Evolutionary conservation across 148 eudicot species (phyloP).

Genomic region (Talinum fruticosum): DNA sequence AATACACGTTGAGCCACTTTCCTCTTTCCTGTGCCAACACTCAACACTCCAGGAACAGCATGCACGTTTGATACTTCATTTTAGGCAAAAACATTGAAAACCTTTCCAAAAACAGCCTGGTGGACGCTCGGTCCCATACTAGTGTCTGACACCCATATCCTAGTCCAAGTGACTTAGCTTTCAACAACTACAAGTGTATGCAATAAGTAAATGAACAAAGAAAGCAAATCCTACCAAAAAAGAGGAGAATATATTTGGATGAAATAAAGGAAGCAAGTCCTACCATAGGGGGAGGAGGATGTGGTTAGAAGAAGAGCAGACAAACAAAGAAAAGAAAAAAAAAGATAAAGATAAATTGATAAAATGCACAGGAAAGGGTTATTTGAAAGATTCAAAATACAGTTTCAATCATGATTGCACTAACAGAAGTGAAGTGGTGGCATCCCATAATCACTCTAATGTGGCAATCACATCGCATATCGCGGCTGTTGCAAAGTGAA

Average conservation of each 20-base stretch:
- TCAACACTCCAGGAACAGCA: background rate
- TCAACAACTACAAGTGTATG: background rate
- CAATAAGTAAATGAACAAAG: too few relatives aligned
- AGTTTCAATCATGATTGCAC: too few relatives aligned
- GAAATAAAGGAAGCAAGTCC: background rate
- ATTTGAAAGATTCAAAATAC: too few relatives aligned
- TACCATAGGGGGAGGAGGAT: background rate
- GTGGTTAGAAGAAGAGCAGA: too few relatives aligned
- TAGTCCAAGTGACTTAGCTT: background rate
- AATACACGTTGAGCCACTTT: background rate
- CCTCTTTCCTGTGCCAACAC: background rate
- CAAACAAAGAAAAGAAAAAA: background rate
- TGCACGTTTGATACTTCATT: background rate
- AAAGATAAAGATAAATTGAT: background rate
- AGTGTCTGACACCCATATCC: background rate
- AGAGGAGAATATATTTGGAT: too few relatives aligned
- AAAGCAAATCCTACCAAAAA: background rate
- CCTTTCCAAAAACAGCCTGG: background rate
- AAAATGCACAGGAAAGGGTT: too few relatives aligned
- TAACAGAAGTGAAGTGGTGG: too few relatives aligned
- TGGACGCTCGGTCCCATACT: background rate
- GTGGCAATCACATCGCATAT: too few relatives aligned
- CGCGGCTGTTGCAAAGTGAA: too few relatives aligned
- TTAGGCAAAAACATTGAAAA: background rate
- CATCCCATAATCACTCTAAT: too few relatives aligned